Evolutionary conservation across 352 stramenopile genomes (phyloP).

Genomic region (Phytopythium kandeliae): DNA sequence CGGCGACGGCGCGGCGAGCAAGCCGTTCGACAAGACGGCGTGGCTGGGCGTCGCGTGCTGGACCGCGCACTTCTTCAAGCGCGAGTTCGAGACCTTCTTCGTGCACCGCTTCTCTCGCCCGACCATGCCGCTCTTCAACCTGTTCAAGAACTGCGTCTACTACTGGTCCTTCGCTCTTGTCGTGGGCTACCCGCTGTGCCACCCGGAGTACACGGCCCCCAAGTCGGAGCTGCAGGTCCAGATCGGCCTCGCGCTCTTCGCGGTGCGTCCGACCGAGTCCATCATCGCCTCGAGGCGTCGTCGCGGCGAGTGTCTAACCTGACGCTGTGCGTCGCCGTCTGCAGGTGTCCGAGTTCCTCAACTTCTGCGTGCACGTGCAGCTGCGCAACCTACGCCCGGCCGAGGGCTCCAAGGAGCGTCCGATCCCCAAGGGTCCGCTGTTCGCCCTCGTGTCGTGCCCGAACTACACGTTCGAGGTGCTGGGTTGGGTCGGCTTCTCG

Average conservation of each 20-base stretch:
- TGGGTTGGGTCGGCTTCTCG: constrained; percentile 86
- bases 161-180: constrained; percentile 85
- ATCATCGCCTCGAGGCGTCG: no score
- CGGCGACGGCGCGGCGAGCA: constrained; percentile 27
- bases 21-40: constrained; percentile 38
- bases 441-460: constrained; percentile 87
- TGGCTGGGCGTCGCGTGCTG: constrained; percentile 55
- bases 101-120: constrained; percentile 84
- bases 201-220: constrained; percentile 56
- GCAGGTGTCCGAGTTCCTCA: constrained; percentile 70
- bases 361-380: constrained; percentile 83
- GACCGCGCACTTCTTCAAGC: constrained; percentile 84
- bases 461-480: constrained; percentile 90
- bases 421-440: constrained; percentile 62
- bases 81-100: constrained; percentile 85
- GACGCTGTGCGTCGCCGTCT: neutral
- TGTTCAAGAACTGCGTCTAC: constrained; percentile 91
- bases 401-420: constrained; percentile 68
- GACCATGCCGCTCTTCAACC: constrained; percentile 85
- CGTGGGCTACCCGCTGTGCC: constrained; percentile 81
- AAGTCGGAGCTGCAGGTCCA: constrained; percentile 46
- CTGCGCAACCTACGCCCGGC: constrained; percentile 71
- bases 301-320: no score
- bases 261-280: constrained; percentile 7
- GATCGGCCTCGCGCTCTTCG: constrained; percentile 55